These are phyloP conservation scores for Phialophora chinensis DNA, from an alignment of 2,329 filamentous ascomycete genomes.

Conservation along the genomic window DNA sequence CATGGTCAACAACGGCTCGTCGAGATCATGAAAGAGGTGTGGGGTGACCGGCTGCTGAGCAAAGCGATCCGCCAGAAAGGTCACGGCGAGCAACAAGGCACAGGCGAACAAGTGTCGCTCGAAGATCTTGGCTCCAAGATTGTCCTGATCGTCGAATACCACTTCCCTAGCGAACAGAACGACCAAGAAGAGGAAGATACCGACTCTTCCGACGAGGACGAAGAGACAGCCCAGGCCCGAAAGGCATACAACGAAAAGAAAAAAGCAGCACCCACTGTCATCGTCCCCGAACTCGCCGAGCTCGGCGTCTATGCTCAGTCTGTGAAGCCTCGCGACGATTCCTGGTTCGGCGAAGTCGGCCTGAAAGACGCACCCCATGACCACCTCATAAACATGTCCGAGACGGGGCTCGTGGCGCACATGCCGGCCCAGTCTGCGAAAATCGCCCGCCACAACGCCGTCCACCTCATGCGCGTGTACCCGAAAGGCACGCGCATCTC, in stretches of 20 bases:
- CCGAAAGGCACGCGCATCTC: conserved; percentile 39
- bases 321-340: conserved; percentile 38
- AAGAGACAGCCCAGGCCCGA: conserved; percentile 27
- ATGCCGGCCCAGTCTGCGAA: conserved; percentile 30
- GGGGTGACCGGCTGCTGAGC: conserved; percentile 37
- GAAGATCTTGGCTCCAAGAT: conserved; percentile 38
- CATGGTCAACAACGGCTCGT: conserved; percentile 36
- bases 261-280: conserved; percentile 28
- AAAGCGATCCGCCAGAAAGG: conserved; percentile 36
- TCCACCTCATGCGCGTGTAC: conserved; percentile 39
- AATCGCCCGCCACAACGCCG: conserved; percentile 36
- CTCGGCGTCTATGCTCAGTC: conserved; percentile 40
- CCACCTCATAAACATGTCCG: conserved; percentile 39
- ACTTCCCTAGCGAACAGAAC: conserved; percentile 32
- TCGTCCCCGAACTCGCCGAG: conserved; percentile 39
- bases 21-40: conserved; percentile 38
- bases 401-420: conserved; percentile 32
- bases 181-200: conserved; percentile 18
- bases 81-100: conserved; percentile 34
- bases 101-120: conserved; percentile 35
- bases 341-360: conserved; percentile 35
- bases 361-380: conserved; percentile 34
- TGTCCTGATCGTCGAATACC: conserved; percentile 39
- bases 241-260: conserved; percentile 36
- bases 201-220: conserved; percentile 28